Evolutionary conservation across 2,329 filamentous ascomycete species (phyloP).

Genomic region (Colletotrichum navitas): DNA sequence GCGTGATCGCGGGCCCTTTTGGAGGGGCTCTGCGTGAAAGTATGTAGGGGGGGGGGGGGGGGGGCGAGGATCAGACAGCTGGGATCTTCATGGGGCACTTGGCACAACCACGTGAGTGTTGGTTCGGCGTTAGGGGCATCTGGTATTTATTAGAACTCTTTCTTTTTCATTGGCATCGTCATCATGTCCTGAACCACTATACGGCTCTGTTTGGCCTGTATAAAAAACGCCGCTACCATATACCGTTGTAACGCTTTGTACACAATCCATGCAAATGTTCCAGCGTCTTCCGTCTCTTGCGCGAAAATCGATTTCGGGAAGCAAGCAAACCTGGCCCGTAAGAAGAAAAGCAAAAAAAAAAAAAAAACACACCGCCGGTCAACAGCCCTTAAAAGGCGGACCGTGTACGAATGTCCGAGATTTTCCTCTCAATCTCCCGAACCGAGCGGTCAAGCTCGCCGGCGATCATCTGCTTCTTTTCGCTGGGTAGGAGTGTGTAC

Average conservation of each 20-base stretch:
- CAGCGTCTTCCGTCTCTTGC: conserved; percentile 2
- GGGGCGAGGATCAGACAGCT: neutral
- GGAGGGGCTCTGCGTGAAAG: conserved; percentile 46
- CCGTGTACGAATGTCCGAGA: conserved; percentile 75
- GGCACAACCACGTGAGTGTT: neutral
- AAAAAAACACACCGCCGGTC: neutral
- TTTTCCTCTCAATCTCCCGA: conserved; percentile 94
- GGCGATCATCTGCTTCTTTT: conserved; percentile 96
- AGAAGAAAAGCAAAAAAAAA: neutral
- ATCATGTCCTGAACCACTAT: conserved; percentile 40
- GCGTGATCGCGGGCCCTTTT: conserved; percentile 48
- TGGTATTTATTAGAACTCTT: conserved; percentile 37
- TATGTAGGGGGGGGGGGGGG: too few relatives aligned
- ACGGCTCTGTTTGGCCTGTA: conserved; percentile 37
- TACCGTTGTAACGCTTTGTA: conserved; percentile 35
- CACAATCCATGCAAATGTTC: conserved; percentile 21
- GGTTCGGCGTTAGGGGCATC: conserved; percentile 17
- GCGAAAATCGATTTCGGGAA: neutral
- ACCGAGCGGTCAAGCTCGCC: conserved; percentile 92
- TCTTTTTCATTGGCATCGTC: conserved; percentile 40
- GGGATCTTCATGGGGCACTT: neutral
- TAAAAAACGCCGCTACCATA: conserved; percentile 39
- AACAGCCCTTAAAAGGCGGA: conserved; percentile 64
- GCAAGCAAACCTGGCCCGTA: neutral
- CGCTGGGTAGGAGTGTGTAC: conserved; percentile 84